Base-by-base conservation (phyloP, 306 rosid genomes). In the Quillaja saponaria region DNA sequence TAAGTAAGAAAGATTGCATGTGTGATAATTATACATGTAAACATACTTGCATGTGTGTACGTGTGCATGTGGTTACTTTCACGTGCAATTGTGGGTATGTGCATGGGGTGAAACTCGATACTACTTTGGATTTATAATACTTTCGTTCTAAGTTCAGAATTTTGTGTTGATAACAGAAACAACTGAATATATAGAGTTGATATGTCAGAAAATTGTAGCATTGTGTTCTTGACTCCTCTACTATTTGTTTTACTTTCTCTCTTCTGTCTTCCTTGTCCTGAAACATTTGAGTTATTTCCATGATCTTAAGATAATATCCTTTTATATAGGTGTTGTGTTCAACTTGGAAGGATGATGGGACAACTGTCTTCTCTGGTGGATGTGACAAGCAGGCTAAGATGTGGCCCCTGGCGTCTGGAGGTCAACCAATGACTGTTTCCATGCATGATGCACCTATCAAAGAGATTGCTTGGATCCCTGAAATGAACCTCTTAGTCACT, bases 341-440 rank as follows among this genome's bases (percentile, higher is more conserved):
- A 3, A 18, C 95, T 12, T 84, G 96, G 98, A 92, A 92, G 76
- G 98, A 92, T 21, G 98, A 92, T 64, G 96, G 98, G 55, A 84
- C 90, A 0, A 84, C 98, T 28, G 98, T 86, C 54, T 92, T 88
- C 75, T 88, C 96, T 37, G 98, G 95, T 45, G 96, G 98, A 18
- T 92, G 98, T 18, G 98, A 92, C 55, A 92, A 92, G 81, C 96
- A 88, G 75, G 98, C 80, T 10, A 92, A 92, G 69, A 92, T 92
- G 96, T 92, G 98, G 96, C 89, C 98, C 53, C 69, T 80, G 18
- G 51, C 81, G 71, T 83, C 96, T 34, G 96, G 95, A 49, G 85
- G 88, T 49, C 96, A 92, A 73, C 68, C 95, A 34, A 52, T 88
- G 80, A 82, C 98, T 15, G 89, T 86, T 14, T 92, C 96, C 34